Conservation (phyloP, 805 yeast species). For the Jamesozyma rosinii region DNA sequence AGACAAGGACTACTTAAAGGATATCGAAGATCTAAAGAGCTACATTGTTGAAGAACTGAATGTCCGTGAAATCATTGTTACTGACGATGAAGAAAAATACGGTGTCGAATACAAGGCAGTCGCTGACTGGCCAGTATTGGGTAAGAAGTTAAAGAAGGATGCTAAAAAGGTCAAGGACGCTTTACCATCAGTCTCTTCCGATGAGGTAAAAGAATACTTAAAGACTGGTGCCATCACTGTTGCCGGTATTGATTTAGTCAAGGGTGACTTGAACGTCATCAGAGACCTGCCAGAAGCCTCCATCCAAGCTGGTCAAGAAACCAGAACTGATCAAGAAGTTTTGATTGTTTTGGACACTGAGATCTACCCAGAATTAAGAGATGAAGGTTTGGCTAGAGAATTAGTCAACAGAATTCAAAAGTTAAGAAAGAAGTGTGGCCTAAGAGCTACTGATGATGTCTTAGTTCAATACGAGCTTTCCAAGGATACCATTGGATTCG, state of each 20-base stretch:
- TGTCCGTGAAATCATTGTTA: conserved; percentile 77
- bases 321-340: conserved; percentile 82
- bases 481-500: conserved; percentile 56
- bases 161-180: conserved; percentile 92
- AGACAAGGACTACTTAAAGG: conserved; percentile 63
- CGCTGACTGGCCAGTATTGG: conserved; percentile 98
- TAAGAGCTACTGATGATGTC: conserved; percentile 92
- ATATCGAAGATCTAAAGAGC: conserved; percentile 63
- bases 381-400: conserved; percentile 95
- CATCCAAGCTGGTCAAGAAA: conserved; percentile 65
- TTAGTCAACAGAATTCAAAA: conserved; percentile 94
- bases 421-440: conserved; percentile 90
- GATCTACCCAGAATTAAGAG: conserved; percentile 75
- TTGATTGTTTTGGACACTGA: conserved; percentile 83
- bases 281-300: conserved; percentile 74
- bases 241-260: conserved; percentile 78
- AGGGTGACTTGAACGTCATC: conserved; percentile 82
- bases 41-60: conserved; percentile 89
- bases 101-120: conserved; percentile 89
- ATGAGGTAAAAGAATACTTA: conserved; percentile 69
- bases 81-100: conserved; percentile 82
- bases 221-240: conserved; percentile 67
- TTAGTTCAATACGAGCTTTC: conserved; percentile 66
- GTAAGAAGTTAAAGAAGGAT: conserved; percentile 92
- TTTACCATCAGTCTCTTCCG: conserved; percentile 71